Evolutionary conservation across 192 early-diverging fungal genomes (phyloP).

Genomic region (Backusella mclennaniae): DNA sequence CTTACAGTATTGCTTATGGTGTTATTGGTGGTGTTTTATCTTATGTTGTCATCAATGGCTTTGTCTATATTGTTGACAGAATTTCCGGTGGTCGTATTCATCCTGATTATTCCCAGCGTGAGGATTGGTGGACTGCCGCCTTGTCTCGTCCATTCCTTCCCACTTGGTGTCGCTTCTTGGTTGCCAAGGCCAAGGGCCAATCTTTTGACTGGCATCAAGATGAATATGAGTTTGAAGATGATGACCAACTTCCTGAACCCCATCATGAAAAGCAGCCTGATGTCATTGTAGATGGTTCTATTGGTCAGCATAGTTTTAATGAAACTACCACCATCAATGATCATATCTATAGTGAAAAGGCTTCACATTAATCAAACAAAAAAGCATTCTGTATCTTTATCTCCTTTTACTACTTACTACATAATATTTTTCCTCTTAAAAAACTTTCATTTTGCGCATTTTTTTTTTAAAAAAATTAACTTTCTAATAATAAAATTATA

Average conservation of each 20-base stretch:
- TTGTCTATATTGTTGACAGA: slow-evolving; percentile 55
- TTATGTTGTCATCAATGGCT: slow-evolving; percentile 68
- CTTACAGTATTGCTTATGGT: slow-evolving; percentile 82
- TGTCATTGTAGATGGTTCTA: neutral
- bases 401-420: neutral
- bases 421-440: neutral
- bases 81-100: slow-evolving; percentile 52
- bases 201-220: slow-evolving; percentile 24
- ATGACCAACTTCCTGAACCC: neutral
- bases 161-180: slow-evolving; percentile 27
- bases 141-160: slow-evolving; percentile 24
- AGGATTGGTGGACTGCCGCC: slow-evolving; percentile 35
- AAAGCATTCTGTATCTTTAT: neutral
- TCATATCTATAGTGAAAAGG: neutral
- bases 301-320: neutral
- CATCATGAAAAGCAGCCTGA: neutral
- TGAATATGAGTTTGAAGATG: slow-evolving; percentile 27
- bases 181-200: slow-evolving; percentile 27
- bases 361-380: neutral
- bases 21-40: slow-evolving; percentile 71
- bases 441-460: no score
- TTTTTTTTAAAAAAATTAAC: no score
- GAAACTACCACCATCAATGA: neutral
- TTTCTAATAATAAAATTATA: no score
- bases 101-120: slow-evolving; percentile 33